Base-by-base conservation (phyloP, 306 rosid species). In the Prunus campanulata region DNA sequence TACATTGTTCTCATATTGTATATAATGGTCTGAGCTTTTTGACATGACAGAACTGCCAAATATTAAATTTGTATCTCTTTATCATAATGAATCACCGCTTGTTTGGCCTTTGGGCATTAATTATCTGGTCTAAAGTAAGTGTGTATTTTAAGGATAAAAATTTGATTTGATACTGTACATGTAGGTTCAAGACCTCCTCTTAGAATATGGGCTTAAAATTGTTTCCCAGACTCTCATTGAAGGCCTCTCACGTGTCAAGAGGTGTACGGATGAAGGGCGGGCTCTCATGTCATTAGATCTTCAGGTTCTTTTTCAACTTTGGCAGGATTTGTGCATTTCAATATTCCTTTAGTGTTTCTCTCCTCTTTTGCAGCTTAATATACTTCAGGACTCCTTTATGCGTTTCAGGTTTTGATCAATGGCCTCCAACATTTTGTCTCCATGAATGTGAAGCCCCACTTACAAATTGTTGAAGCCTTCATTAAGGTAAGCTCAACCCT, bases 231-330 rank as follows among this genome's bases (percentile, higher is more conserved):
- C 93, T 71, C 98, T 96, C 25, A 84, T 96, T 22, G 98, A 96
- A 83, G 97, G 99, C 72, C 89, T 96, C 84, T 96, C 99, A 54
- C 91, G 97, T 52, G 91, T 96, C 77, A 96, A 89, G 91, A 86
- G 91, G 83, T 96, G 99, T 84, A 89, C 90, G 56, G 99, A 96
- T 77, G 98, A 96, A 85, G 99, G 99, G 46, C 92, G 99, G 30
- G 99, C 96, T 60, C 89, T 92, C 51, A 96, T 96, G 99, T 92
- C 97, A 52, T 85, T 96, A 84, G 98, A 93, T 86, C 91, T 93
- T 52, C 98, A 93, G 98, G 98, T 93, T 77, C 64, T 70, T 85
- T 77, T 66, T 70, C 3, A 74, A 63, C 68, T 67, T 14, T 60
- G 54, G 25, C 72, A 12, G 66, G 55, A 62, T 15, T 29, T 52